Evolutionary conservation across 345 rosid species (phyloP).

Genomic region (Boechera retrofracta): DNA sequence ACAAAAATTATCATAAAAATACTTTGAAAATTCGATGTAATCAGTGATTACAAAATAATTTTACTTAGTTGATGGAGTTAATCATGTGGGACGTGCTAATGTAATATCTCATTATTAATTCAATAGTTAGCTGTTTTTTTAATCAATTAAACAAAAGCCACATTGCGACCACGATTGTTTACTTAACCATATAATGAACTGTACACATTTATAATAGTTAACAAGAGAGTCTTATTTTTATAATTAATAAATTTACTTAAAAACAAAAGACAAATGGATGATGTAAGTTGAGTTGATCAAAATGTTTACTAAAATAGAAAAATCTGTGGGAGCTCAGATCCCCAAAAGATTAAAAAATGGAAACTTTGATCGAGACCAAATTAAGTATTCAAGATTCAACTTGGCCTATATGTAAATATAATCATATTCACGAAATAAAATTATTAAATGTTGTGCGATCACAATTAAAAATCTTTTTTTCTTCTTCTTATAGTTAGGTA

Average conservation of each 20-base stretch:
- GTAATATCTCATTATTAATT: slow-evolving; percentile 18
- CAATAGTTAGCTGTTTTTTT: slow-evolving; percentile 13
- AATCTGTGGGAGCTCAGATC: slow-evolving; percentile 45
- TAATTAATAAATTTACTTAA: neutral
- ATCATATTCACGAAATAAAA: slow-evolving; percentile 17
- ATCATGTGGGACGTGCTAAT: slow-evolving; percentile 24
- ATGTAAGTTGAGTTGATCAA: slow-evolving; percentile 47
- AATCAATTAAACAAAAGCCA: slow-evolving; percentile 42
- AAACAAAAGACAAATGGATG: slow-evolving; percentile 25
- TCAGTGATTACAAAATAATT: neutral
- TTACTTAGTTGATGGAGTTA: slow-evolving; percentile 20
- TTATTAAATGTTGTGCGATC: neutral
- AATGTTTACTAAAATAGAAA: slow-evolving; percentile 31
- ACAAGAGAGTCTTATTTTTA: slow-evolving; percentile 23
- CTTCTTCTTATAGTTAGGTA: slow-evolving; percentile 9
- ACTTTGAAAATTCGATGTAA: neutral
- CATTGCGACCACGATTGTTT: slow-evolving; percentile 44
- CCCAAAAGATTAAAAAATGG: slow-evolving; percentile 21
- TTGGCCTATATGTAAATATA: slow-evolving; percentile 13
- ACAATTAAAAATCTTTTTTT: neutral
- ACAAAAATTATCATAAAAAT: neutral
- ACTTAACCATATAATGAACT: slow-evolving; percentile 45
- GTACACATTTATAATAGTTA: slow-evolving; percentile 25
- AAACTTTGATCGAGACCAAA: slow-evolving; percentile 34
- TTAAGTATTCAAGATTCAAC: slow-evolving; percentile 38